Evolutionary conservation across 768 basidiomycete genomes (phyloP).

Genomic region (Piloderma croceum): DNA sequence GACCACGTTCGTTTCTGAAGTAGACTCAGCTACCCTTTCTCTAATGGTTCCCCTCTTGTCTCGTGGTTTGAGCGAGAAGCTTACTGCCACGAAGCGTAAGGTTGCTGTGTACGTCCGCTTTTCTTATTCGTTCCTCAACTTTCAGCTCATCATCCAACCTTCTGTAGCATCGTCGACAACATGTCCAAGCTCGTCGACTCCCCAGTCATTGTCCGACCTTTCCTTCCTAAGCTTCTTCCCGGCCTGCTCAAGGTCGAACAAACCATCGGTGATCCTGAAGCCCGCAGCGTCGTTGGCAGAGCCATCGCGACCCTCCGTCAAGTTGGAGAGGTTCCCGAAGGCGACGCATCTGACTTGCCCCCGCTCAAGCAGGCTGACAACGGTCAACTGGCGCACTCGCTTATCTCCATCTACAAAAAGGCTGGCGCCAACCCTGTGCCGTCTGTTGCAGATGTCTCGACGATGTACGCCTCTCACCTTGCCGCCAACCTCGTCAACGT

Average conservation of each 20-base stretch:
- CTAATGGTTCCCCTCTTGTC: conserved; percentile 95
- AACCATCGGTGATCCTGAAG: conserved; percentile 96
- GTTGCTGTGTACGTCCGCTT: conserved; percentile 79
- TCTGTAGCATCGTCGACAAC: conserved; percentile 85
- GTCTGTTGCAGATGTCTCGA: conserved; percentile 50
- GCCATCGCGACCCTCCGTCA: conserved; percentile 95
- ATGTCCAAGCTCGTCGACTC: conserved; percentile 99
- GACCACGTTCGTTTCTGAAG: conserved; percentile 99
- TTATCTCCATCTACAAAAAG: conserved; percentile 84
- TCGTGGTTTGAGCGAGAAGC: conserved; percentile 91
- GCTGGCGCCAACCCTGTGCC: conserved; percentile 52
- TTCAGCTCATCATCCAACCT: conserved; percentile 13
- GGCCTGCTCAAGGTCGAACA: conserved; percentile 94
- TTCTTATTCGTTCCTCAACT: conserved; percentile 12
- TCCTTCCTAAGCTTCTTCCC: conserved; percentile 92
- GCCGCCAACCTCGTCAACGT: conserved; percentile 82
- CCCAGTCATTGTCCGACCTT: conserved; percentile 89
- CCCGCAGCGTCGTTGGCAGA: conserved; percentile 84
- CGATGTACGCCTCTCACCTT: conserved; percentile 69
- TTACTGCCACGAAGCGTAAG: conserved; percentile 94
- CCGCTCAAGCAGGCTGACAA: conserved; percentile 75
- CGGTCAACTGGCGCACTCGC: conserved; percentile 55
- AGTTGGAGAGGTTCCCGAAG: conserved; percentile 82
- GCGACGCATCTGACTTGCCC: conserved; percentile 89
- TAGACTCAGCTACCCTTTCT: conserved; percentile 93